Evolutionary conservation across 1,139 yeast species (phyloP).

Genomic region (Arxiozyma bovina): DNA sequence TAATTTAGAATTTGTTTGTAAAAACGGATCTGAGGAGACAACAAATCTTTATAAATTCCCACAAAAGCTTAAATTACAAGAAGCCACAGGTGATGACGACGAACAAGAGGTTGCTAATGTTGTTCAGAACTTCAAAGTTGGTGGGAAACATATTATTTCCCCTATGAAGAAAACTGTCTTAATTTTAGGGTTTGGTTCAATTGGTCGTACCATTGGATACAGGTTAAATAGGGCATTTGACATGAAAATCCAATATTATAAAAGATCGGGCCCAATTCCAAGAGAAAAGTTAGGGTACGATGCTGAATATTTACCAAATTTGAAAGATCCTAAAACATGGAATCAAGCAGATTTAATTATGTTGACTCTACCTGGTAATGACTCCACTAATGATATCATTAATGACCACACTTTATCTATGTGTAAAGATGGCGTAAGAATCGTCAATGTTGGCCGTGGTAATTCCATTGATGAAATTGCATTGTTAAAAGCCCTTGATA

Average conservation of each 20-base stretch:
- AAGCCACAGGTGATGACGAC: not conserved
- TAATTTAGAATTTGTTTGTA: conserved; percentile 6
- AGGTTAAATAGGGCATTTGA: conserved; percentile 48
- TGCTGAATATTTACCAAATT: conserved; percentile 37
- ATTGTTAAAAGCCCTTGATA: conserved; percentile 54
- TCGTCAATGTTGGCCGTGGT: conserved; percentile 79
- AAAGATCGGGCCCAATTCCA: conserved; percentile 42
- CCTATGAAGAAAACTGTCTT: conserved; percentile 57
- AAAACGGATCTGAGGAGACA: conserved; percentile 3
- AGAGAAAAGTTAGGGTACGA: conserved; percentile 39
- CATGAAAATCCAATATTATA: conserved; percentile 58
- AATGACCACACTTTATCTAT: conserved; percentile 40
- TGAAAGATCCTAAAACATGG: conserved; percentile 33
- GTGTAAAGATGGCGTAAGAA: conserved; percentile 46
- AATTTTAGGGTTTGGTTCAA: conserved; percentile 70
- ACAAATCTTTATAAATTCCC: conserved; percentile 5
- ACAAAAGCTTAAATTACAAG: conserved; percentile 2
- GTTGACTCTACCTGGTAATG: conserved; percentile 59
- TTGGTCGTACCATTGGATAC: conserved; percentile 58
- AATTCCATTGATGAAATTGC: conserved; percentile 64
- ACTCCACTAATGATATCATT: conserved; percentile 49
- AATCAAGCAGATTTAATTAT: conserved; percentile 49
- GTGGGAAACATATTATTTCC: conserved; percentile 41
- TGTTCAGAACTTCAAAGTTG: conserved; percentile 37
- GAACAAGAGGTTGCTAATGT: conserved; percentile 11